Percentiles rank a stretch among this genome's conserved stretches.
These are phyloP conservation scores for Thalassiosira profunda DNA, from an alignment of 108 stramenopile genomes.

Conservation along the genomic window DNA sequence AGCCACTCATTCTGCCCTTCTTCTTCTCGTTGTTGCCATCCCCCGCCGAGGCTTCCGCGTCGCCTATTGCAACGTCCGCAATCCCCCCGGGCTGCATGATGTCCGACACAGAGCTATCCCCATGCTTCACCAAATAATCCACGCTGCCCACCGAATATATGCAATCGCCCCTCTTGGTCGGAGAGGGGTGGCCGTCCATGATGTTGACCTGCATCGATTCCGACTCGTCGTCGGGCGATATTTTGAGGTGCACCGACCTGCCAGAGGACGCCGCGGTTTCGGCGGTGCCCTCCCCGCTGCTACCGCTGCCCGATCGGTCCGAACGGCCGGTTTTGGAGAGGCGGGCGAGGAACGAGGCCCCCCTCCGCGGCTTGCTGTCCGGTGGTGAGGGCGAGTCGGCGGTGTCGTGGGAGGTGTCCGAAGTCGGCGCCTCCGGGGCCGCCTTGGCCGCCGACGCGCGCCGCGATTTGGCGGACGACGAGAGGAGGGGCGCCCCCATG, in stretches of 20 bases:
- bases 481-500: no score
- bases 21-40: neutral
- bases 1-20: constrained; percentile 1
- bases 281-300: neutral
- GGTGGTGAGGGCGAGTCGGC: no score
- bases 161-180: neutral
- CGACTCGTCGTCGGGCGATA: constrained; percentile 9
- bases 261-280: neutral
- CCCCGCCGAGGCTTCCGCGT: neutral
- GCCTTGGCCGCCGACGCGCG: no score
- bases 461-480: no score
- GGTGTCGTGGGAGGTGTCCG: no score
- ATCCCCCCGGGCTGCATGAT: neutral
- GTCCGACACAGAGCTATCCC: neutral
- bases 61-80: neutral
- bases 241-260: neutral
- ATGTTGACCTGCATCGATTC: constrained; percentile 17
- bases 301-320: no score
- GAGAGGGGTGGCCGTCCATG: neutral
- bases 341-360: no score
- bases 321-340: no score
- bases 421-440: no score
- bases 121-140: neutral
- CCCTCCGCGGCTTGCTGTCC: no score
- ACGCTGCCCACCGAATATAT: constrained; percentile 17